Base-by-base conservation (phyloP, 192 early-diverging fungal genomes). In the Linnemannia schmuckeri region DNA sequence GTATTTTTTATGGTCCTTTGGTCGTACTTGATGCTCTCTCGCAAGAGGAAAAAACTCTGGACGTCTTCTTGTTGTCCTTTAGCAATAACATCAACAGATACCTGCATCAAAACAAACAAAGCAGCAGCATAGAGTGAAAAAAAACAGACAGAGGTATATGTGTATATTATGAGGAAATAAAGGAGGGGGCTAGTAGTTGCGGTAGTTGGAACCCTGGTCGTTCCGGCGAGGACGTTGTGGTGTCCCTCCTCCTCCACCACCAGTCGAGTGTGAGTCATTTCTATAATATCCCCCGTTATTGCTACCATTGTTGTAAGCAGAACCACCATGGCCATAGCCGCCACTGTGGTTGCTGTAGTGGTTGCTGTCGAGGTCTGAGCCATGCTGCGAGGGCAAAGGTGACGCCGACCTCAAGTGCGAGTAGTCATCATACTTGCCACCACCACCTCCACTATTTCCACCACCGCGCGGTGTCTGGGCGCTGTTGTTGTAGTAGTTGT, bases 321-420 rank as follows among this genome's bases (percentile, higher is more conserved):
- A 33, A 47, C 63, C 24, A 40, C 33, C 44, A 44, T 75, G 47
- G 57, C 54, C 55, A 55, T 74, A 69, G 38, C 41, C 41, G 12
- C 42, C 33, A 2, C 74, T 69, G 22, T 46, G 75, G 57, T 42
- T 82, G 24, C 80, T 44, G 69, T 82, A 76, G 27, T 74, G 71
- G 69, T 63, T 78, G 54, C 76, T 83, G 18, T 78, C 82, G 2
- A 83, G 40, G 42, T 83, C 82, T 2, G 82, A 83, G 4, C 82
- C 82, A 74, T 83, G 82, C 55, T 83, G 82, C 3, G 82, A 83
- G 13, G 82, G 81, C 63, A 81, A 41, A 12, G 81, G 82, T 10
- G 82, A 83, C 24, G 70, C 82, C n/a, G 76, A 66, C 33, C 82
- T 71, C 18, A 71, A 70, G 13, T 61, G 73, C 22, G 22, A 77